Base-by-base conservation (phyloP, 129 eudicot species). In the Pulicaria dysenterica region DNA sequence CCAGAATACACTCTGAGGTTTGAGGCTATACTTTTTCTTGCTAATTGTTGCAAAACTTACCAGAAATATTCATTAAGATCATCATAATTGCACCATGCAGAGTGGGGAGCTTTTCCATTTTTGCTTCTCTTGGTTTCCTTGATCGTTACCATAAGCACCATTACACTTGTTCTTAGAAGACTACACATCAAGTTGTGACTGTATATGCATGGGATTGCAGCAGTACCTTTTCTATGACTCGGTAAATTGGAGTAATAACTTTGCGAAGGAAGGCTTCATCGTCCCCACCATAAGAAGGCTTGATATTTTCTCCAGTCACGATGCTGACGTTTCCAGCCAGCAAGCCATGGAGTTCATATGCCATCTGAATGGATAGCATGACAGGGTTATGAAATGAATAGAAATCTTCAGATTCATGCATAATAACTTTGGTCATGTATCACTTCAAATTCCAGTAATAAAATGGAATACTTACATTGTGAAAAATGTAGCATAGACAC, bases 321-420 rank as follows among this genome's bases (percentile, higher is more conserved):
- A 95, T 90, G 91, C 99, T 95, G 75, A 95, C 99, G 70, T 95
- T 95, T 83, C 99, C 99, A 66, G 99, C 99, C 80, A 95, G 74
- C 68, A 95, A 85, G 39, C 99, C 96, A 75, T 95, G 96, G 72
- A 95, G 99, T 72, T 95, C 99, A 76, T 86, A 95, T 50, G 99
- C 99, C 99, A 95, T 95, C 99, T 95, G 82, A 76, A 75, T 17
- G 77, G 58, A 73, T 72, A 45, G 14, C 46, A 46, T 45, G 74
- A 54, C 44, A 60, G 48, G 41, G 47, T 74, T 73, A 73, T 55
- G 58, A 50, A 24, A 55, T 14, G 15, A 50, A 57, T 72, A 78
- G 39, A 14, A 19, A 47, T 47, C 37, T 61, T 77, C 66, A 50
- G 10, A 38, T 46, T 57, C 60, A 73, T 8, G 48, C 11, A 36